Base-by-base conservation (phyloP, 2,329 filamentous ascomycete genomes). In the Teratosphaeria pseudoeucalypti region DNA sequence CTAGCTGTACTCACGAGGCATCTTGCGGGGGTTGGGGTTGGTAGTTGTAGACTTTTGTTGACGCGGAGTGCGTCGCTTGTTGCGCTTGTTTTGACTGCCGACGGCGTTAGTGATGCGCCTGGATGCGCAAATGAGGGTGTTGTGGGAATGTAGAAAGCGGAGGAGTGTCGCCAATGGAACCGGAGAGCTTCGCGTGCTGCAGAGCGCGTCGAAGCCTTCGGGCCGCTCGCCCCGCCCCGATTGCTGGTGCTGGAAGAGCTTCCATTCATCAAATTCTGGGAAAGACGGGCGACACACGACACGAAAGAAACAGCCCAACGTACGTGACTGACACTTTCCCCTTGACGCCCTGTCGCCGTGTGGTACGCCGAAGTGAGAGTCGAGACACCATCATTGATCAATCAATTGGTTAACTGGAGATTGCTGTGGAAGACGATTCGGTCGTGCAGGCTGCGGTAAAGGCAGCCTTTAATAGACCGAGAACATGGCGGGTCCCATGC, bases 401-500 rank as follows among this genome's bases (percentile, higher is more conserved):
- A 14, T 16, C 10, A 6, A 43, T 16, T n/a, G 6, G 11, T 14
- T 43, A n/a, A 12, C 12, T 12, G 16, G 37, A 43, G 11, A n/a
- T 43, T 14, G 37, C 16, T 43, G 37, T 6, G 11, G 11, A n/a
- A 43, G 11, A 43, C 11, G 5, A 16, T 2, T 6, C 2, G 16
- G 37, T 43, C 12, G 12, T 12, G 16, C 4, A 39, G 37, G 37
- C 11, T 43, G 34, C 34, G 34, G 39, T 57, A 23, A 16, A 53
- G 19, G 52, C 23, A 32, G 52, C 23, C 2, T 32, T 26, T 16
- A 23, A 32, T 19, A 32, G 52, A n/a, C 29, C 29, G 29, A 32
- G 52, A 83, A 76, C 58, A 84, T 84, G 81, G 81, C 82, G 53
- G 66, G 65, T 58, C 65, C 64, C 64, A 79, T 85, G 80, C 82